phyloP scores from a whole-genome alignment of 2,329 filamentous ascomycete genomes.

The Penicillium hordei region DNA sequence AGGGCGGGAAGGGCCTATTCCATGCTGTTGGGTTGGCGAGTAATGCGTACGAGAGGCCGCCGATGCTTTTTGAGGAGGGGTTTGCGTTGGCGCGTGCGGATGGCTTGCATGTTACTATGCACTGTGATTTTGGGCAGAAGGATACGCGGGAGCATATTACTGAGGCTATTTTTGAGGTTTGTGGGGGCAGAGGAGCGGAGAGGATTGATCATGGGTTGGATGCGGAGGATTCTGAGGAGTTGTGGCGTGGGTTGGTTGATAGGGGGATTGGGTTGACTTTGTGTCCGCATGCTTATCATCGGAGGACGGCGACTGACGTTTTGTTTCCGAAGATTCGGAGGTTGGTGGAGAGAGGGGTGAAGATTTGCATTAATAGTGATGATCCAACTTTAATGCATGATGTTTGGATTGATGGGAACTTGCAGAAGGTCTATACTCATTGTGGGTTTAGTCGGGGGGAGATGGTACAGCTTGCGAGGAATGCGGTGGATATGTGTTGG shows the following conservation, averaged over 20 bases:
- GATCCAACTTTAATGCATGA: slow-evolving; percentile 54
- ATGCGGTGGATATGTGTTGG: slow-evolving; percentile 52
- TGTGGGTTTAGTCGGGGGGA: slow-evolving; percentile 45
- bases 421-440: slow-evolving; percentile 47
- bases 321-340: slow-evolving; percentile 48
- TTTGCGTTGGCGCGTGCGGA: slow-evolving; percentile 32
- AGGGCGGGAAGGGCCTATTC: slow-evolving; percentile 40
- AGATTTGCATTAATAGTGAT: slow-evolving; percentile 51
- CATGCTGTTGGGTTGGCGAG: slow-evolving; percentile 51
- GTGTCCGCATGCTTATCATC: slow-evolving; percentile 43
- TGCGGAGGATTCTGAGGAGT: slow-evolving; percentile 34
- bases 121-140: slow-evolving; percentile 54
- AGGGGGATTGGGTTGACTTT: slow-evolving; percentile 43
- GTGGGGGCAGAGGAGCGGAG: slow-evolving; percentile 32
- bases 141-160: slow-evolving; percentile 48
- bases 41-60: slow-evolving; percentile 50
- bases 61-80: slow-evolving; percentile 45
- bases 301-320: slow-evolving; percentile 45
- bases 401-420: slow-evolving; percentile 51
- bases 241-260: slow-evolving; percentile 36
- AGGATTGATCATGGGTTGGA: slow-evolving; percentile 49
- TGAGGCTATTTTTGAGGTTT: slow-evolving; percentile 37
- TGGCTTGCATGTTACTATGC: slow-evolving; percentile 45
- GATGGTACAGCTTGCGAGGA: slow-evolving; percentile 44
- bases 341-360: slow-evolving; percentile 48